phyloP scores from a whole-genome alignment of 768 basidiomycete species.

The Phanerochaete carnosa region DNA sequence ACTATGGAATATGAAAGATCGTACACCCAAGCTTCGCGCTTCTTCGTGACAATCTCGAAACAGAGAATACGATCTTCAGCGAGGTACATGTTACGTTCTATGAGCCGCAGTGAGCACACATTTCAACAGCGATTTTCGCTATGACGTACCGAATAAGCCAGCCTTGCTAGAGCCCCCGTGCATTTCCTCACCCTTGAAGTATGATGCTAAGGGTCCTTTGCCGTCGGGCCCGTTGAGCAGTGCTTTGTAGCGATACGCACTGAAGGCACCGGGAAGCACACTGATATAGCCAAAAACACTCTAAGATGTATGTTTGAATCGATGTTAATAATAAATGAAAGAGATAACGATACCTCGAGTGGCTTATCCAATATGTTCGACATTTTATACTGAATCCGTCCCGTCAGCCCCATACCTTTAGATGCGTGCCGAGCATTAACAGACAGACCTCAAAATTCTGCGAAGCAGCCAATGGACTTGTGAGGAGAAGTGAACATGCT shows the following conservation, averaged over 20 bases:
- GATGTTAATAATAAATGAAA: neutral
- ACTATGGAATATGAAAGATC: slow-evolving; percentile 25
- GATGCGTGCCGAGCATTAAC: neutral
- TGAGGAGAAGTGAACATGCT: slow-evolving; percentile 67
- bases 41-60: slow-evolving; percentile 92
- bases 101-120: slow-evolving; percentile 3
- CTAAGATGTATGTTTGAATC: slow-evolving; percentile 25
- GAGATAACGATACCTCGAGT: slow-evolving; percentile 61
- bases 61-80: slow-evolving; percentile 90
- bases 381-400: slow-evolving; percentile 73
- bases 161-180: slow-evolving; percentile 60
- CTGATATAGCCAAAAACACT: slow-evolving; percentile 86
- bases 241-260: slow-evolving; percentile 87
- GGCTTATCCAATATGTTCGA: slow-evolving; percentile 96
- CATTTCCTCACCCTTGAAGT: slow-evolving; percentile 92
- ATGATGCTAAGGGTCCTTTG: slow-evolving; percentile 85
- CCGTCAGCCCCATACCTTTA: neutral
- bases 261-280: slow-evolving; percentile 90
- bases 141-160: slow-evolving; percentile 54
- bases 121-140: slow-evolving; percentile 5
- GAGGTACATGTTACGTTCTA: slow-evolving; percentile 87
- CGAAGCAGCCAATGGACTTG: slow-evolving; percentile 81
- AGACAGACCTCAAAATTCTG: slow-evolving; percentile 86
- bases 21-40: slow-evolving; percentile 77
- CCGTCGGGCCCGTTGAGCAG: slow-evolving; percentile 84